Evolutionary conservation across 2,329 filamentous ascomycete genomes (phyloP), one percentile per base, ranked within the genome.

Genomic region (Fusarium nodosum): DNA sequence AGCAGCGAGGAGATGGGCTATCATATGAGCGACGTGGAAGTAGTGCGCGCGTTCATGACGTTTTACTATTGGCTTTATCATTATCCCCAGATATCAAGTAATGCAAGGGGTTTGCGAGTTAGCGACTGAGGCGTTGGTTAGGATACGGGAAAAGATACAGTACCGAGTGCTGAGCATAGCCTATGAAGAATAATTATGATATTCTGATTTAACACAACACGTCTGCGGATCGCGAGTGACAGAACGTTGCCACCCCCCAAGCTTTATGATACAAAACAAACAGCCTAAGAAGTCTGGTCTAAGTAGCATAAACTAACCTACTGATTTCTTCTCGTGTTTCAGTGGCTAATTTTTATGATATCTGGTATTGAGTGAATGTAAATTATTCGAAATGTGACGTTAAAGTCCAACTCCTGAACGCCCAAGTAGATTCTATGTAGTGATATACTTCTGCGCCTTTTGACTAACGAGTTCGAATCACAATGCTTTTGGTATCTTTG

Each of bases 61-160:
- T n/a, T 51, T 33, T 56, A 56, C 52, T 59, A 45, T 52, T 61
- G 33, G 13, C 28, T 41, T 47, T 52, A 50, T 56, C 22, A 41
- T 45, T 51, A 39, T 39, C 52, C 62, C 44, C 48, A 55, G 26
- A 36, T 60, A 64, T 64, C 45, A 30, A 58, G 59, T 34, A 50
- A 68, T 52, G 60, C 47, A 42, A 62, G 53, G 64, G 52, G 60
- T 42, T 53, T 61, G 18, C 36, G 63, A 56, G 47, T 48, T 64
- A 68, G 54, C 58, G 41, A 71, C 18, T 58, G 41, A 56, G 72
- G 72, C 72, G 72, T 74, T 73, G 54, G 58, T 34, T 36, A 68
- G 64, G 67, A 52, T 16, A 54, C 53, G 64, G 67, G 71, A 65
- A 66, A 56, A 58, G 46, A 60, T n/a, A 20, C 39, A 38, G 50